Base-by-base conservation (phyloP, 2,329 filamentous ascomycete genomes). In the Cladosporium phlei region DNA sequence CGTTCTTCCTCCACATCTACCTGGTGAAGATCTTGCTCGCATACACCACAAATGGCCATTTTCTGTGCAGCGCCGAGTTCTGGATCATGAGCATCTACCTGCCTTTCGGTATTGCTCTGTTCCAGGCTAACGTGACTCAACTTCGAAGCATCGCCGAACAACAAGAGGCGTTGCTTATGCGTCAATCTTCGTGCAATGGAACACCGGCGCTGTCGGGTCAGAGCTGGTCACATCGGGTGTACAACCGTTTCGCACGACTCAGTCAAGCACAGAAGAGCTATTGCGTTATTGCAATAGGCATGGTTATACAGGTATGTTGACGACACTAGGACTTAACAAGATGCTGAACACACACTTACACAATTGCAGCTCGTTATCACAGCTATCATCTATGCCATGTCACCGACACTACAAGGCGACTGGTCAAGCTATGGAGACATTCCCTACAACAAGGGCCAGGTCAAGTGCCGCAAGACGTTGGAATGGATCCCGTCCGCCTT, bases 51-150 rank as follows among this genome's bases (percentile, higher is more conserved):
- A 66, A 66, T 51, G 63, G 63, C 28, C 52, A 58, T 38, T 65
- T 61, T 52, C 76, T 78, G 0, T 77, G 77, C 43, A 66, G 72
- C 16, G 69, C 70, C 12, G 78, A 83, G 62, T 85, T 73, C 60
- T 85, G 80, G 79, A 73, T 82, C 62, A 85, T 85, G 82, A 75
- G 77, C 51, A 69, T 80, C 46, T 82, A 79, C 60, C 67, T 85
- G 3, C 82, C 82, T 9, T 74, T 80, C 38, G 81, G 82, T 19
- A 79, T 85, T 46, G 80, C 79, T 6, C 65, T 85, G 4, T 84
- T 84, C 58, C 80, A 85, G 57, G 80, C 78, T 17, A 76, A 77
- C 50, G 82, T 83, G 59, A 75, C 70, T 55, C 77, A 78, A 46
- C 78, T 84, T 44, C 70, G 82, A 14, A 56, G 53, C 30, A 48